Conservation (phyloP, 768 basidiomycete species). For the Chiua virens region DNA sequence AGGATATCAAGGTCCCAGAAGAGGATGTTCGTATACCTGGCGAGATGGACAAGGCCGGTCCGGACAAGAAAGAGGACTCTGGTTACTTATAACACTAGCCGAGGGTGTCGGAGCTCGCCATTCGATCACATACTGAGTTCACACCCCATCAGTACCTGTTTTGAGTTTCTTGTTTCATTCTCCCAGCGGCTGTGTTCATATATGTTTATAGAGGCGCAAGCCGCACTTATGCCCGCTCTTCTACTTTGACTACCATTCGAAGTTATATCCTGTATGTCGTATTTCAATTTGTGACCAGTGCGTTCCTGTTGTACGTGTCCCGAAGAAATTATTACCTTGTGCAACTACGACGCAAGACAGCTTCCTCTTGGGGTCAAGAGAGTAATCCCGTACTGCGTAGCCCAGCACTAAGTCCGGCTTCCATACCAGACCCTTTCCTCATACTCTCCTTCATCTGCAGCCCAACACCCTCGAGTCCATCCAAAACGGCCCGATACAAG, state of each 20-base stretch:
- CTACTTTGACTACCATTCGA: no score
- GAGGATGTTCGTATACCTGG: constrained; percentile 34
- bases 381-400: constrained; percentile 9
- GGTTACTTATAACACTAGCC: constrained; percentile 25
- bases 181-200: no score
- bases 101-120: background rate
- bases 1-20: constrained; percentile 25
- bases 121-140: background rate
- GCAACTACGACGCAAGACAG: background rate
- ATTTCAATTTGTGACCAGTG: no score
- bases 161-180: no score
- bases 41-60: constrained; percentile 35
- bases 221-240: no score
- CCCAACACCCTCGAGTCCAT: constrained; percentile 52
- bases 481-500: constrained; percentile 64
- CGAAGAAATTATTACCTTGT: no score
- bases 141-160: background rate
- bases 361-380: background rate
- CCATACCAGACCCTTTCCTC: constrained; percentile 47
- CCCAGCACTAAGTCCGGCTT: constrained; percentile 32
- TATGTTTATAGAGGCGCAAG: no score
- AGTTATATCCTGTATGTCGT: no score
- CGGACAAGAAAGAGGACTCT: constrained; percentile 34
- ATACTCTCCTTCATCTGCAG: constrained; percentile 41
- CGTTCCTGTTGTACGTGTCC: no score